phyloP scores from a whole-genome alignment of 2,329 filamentous ascomycete genomes.

The Triangularia setosa region DNA sequence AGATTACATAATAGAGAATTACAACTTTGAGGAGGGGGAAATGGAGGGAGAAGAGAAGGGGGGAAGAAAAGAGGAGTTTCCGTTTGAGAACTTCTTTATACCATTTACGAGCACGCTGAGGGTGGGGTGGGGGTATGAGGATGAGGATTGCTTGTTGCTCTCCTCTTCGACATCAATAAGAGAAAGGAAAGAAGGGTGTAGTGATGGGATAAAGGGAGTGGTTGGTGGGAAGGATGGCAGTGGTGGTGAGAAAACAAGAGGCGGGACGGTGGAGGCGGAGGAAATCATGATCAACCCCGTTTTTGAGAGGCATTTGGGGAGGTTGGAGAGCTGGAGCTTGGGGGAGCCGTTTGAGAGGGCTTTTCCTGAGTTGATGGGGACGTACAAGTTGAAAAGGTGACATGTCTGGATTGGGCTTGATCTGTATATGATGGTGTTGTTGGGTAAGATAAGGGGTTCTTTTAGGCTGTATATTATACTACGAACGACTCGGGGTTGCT shows the following conservation, averaged over 20 bases:
- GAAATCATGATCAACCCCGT: constrained; percentile 79
- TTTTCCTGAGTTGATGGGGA: constrained; percentile 55
- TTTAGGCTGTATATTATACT: no score
- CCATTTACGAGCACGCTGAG: constrained; percentile 73
- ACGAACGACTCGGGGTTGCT: no score
- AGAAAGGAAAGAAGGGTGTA: not conserved
- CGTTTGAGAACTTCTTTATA: constrained; percentile 79
- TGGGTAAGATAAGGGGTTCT: no score
- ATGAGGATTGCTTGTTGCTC: constrained; percentile 63
- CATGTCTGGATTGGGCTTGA: no score
- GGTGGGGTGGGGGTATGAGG: constrained; percentile 81
- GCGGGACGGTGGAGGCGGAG: constrained; percentile 24
- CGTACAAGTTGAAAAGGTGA: constrained; percentile 38
- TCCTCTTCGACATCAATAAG: no score
- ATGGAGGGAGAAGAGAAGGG: not conserved
- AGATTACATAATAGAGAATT: constrained; percentile 55
- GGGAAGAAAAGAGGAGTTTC: constrained; percentile 38
- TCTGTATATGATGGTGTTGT: no score
- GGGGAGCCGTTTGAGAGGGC: constrained; percentile 63
- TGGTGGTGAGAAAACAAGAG: not conserved
- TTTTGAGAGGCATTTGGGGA: constrained; percentile 74
- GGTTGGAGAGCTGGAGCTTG: constrained; percentile 77
- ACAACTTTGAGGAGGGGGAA: constrained; percentile 36
- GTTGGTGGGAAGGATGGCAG: not conserved
- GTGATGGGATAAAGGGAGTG: not conserved